Evolutionary conservation across 305 asterid species (phyloP), one percentile per base, ranked within the genome.

Genomic region (Withania somnifera): DNA sequence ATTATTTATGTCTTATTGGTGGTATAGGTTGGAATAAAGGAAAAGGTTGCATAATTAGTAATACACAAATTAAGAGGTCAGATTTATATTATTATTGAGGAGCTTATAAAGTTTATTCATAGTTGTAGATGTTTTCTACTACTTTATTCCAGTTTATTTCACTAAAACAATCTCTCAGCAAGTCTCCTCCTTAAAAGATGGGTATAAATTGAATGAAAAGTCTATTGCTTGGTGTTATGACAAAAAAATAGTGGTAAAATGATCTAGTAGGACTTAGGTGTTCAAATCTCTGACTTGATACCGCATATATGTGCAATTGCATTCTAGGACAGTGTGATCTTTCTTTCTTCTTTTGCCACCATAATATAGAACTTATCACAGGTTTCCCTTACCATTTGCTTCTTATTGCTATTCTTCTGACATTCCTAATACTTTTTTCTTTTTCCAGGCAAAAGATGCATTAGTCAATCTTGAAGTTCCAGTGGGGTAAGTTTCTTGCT

Each of bases 401-500:
- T 77, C 19, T 56, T 80, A 22, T 45, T 80, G 50, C 24, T 36
- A 76, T 80, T 60, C 53, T 15, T 17, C 56, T 77, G 5, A n/a
- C 22, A 60, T 83, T 84, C 83, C 79, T 80, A 15, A 15, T 26
- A 47, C 58, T 47, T 73, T 8, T 14, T 47, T 2, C 8, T 47
- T 85, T 69, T 87, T 19, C 82, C 92, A 94, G 92, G 97, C 93
- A 58, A 90, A 93, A 85, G 91, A 87, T 81, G 97, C 98, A 13
- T 30, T 92, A 84, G 91, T 87, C 60, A 87, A 84, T 84, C 96
- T 91, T 80, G 98, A 95, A 89, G 98, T 92, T 64, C 98, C 98
- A 22, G 94, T 95, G 36, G 98, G 97, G 79, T 91, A 83, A 84
- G 87, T 60, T 85, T 81, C 83, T 77, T 81, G 45, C n/a, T 77